Base-by-base conservation (phyloP, 2,329 filamentous ascomycete species). In the Hypoxylon sp. region DNA sequence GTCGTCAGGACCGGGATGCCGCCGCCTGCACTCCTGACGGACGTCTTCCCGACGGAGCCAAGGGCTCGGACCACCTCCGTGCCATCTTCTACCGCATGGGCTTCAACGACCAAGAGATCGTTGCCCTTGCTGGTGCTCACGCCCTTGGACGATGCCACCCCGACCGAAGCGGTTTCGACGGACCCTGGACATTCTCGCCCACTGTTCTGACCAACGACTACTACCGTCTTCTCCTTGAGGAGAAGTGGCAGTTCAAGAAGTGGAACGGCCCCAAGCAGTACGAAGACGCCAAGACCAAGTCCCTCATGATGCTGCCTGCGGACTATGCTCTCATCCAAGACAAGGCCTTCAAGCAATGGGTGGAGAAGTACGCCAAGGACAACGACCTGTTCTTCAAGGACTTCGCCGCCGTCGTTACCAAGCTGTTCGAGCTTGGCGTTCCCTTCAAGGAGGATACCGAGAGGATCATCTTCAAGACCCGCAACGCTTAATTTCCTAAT, bases 81-180 rank as follows among this genome's bases (percentile, higher is more conserved):
- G 88, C 89, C 83, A 95, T 98, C 85, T 99, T 98, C 83, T 89
- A 90, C 81, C 93, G 95, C 79, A 98, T 98, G 95, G 95, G 95
- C 74, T 98, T 98, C 87, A 92, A 96, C 81, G 95, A 99, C 83
- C 92, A 92, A 77, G 94, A 98, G 83, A 98, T 98, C 79, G 95
- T 98, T 50, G 96, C 95, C 31, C 88, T 98, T 58, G 86, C 87
- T 24, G 94, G 94, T 74, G 94, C 92, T 53, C 94, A 97, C 84
- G 92, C 93, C 58, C 88, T 97, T 39, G 94, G 94, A 70, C 93
- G 94, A 73, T 97, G 92, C 85, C 96, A 98, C 86, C 86, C 90
- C 7, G 92, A 96, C 82, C 93, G 95, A 79, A 93, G 90, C 71
- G 95, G 95, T 70, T 98, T 89, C 81, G 88, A 92, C 1, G 96